phyloP scores from a whole-genome alignment of 1,139 yeast species.

The Suhomyces anneliseae region DNA sequence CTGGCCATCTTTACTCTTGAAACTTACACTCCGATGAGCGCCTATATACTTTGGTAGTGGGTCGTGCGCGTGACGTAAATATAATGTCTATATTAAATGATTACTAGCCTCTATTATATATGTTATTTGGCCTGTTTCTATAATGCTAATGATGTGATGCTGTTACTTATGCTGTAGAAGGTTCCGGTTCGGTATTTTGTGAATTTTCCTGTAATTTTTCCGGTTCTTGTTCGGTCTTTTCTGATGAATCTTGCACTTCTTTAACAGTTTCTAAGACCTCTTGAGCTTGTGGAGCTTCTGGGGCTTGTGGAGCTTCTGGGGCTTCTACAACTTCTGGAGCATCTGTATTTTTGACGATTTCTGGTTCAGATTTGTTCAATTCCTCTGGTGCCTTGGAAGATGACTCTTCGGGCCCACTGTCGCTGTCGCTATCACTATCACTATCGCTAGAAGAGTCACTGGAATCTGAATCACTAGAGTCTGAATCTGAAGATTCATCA shows the following conservation, averaged over 20 bases:
- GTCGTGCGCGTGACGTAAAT: conserved; percentile 15
- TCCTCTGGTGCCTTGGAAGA: conserved; percentile 17
- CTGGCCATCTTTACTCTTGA: conserved; percentile 4
- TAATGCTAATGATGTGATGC: not conserved
- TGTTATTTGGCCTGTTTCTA: too few species aligned
- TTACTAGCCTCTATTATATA: not conserved
- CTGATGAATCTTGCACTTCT: too few species aligned
- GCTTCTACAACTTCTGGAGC: too few species aligned
- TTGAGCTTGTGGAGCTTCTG: too few species aligned
- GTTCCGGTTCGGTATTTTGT: too few species aligned
- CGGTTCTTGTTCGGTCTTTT: too few species aligned
- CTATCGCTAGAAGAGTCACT: conserved; percentile 6
- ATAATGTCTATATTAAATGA: not conserved
- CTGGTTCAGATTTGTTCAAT: not conserved
- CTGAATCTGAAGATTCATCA: conserved; percentile 9
- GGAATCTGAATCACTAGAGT: conserved; percentile 12
- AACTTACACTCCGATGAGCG: not conserved
- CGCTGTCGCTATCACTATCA: conserved; percentile 11
- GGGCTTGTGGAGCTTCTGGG: too few species aligned
- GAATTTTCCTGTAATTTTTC: too few species aligned
- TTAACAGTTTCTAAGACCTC: too few species aligned
- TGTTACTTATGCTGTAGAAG: not conserved
- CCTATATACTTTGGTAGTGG: conserved; percentile 18
- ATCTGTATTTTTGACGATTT: not conserved
- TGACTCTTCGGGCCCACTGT: conserved; percentile 23